phyloP scores from a whole-genome alignment of 805 yeast species.

The Kazachstania bromeliacearum region DNA sequence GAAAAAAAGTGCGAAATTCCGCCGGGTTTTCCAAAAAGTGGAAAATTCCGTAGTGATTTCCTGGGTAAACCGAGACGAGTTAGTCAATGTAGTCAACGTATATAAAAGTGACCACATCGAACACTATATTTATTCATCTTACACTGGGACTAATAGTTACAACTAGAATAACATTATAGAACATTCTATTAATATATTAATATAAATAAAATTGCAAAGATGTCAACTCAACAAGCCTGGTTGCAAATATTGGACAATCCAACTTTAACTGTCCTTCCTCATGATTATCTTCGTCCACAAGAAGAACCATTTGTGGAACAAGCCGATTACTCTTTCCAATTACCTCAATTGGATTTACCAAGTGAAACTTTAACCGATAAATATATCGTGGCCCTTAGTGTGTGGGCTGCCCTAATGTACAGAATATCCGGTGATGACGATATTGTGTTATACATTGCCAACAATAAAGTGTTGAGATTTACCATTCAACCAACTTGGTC shows the following conservation, averaged over 20 bases:
- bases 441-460: conserved; percentile 55
- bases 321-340: conserved; percentile 31
- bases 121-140: no score
- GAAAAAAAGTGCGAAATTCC: no score
- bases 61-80: no score
- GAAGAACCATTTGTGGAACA: conserved; percentile 62
- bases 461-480: conserved; percentile 48
- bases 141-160: no score
- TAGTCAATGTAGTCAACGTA: no score
- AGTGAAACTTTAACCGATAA: conserved; percentile 13
- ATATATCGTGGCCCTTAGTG: conserved; percentile 51
- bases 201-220: no score
- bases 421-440: conserved; percentile 93
- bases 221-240: conserved; percentile 37
- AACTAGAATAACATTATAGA: no score
- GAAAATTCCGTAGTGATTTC: no score
- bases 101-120: no score
- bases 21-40: no score
- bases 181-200: no score
- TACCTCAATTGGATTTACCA: conserved; percentile 27
- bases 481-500: conserved; percentile 44
- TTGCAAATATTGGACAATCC: conserved; percentile 58
- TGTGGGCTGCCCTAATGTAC: conserved; percentile 59
- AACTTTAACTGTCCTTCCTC: conserved; percentile 79
- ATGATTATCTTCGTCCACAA: conserved; percentile 73